Conservation (phyloP, 805 yeast species). For the Metschnikowia proteae region DNA sequence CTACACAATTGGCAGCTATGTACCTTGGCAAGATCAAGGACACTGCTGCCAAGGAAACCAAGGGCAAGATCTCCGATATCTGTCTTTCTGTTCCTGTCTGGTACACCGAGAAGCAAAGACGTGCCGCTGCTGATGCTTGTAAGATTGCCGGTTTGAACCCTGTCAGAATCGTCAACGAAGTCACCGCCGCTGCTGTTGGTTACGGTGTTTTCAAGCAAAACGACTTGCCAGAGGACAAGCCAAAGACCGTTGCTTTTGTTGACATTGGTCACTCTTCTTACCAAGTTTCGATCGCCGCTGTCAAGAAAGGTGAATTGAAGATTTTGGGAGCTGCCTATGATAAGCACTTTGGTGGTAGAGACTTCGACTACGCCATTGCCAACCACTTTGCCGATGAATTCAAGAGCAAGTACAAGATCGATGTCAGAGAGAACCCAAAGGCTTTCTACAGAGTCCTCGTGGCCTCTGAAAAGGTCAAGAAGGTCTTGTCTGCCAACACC, state of each 20-base stretch:
- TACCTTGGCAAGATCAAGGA: constrained; percentile 86
- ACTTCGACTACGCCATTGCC: constrained; percentile 90
- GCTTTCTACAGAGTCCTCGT: constrained; percentile 90
- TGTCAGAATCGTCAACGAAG: constrained; percentile 94
- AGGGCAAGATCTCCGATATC: constrained; percentile 77
- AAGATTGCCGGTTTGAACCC: constrained; percentile 96
- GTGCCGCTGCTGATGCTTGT: constrained; percentile 94
- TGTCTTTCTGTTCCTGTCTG: constrained; percentile 94
- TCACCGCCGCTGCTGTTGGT: constrained; percentile 98
- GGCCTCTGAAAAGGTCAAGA: constrained; percentile 91
- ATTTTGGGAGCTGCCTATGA: constrained; percentile 88
- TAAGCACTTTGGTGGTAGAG: constrained; percentile 98
- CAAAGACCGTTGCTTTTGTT: constrained; percentile 85
- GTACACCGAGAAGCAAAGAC: constrained; percentile 96
- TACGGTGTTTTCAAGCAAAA: constrained; percentile 95
- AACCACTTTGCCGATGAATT: constrained; percentile 93
- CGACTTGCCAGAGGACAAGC: constrained; percentile 91
- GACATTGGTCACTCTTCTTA: constrained; percentile 97
- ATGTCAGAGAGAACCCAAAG: constrained; percentile 86
- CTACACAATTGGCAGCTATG: constrained; percentile 93
- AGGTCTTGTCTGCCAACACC: constrained; percentile 93
- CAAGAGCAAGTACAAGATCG: constrained; percentile 88
- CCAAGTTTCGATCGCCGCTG: constrained; percentile 83
- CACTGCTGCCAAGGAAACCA: constrained; percentile 76
- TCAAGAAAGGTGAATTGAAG: constrained; percentile 95